Evolutionary conservation across 2,329 filamentous ascomycete genomes (phyloP), one percentile per base, ranked within the genome.

Genomic region (Davidsoniella virescens): DNA sequence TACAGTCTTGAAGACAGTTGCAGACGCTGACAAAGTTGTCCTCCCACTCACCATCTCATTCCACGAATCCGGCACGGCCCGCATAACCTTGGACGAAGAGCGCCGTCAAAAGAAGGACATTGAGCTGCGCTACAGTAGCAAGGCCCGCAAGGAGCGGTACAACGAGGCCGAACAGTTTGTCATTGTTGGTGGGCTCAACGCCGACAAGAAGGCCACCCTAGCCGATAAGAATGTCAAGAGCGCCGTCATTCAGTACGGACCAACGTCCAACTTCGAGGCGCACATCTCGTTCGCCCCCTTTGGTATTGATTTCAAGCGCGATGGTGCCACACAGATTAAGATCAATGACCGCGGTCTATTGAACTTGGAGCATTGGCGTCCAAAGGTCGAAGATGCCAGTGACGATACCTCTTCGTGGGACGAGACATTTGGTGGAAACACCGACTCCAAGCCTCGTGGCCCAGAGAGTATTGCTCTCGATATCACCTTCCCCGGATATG

Each of bases 371-470:
- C 92, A 98, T 62, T 98, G 92, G 92, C 74, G 92, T 54, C 74
- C 82, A 41, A 94, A 94, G 73, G 66, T 87, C 14, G 50, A 54
- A 17, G 20, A 29, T 20, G 52, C 70, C 29, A 4, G 2, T 33
- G 84, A 92, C 56, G 84, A 95, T 62, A 84, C 81, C 65, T 95
- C 88, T 3, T 95, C 87, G 87, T 98, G 92, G 92, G 92, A 98
- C 5, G 92, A 98, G 68, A 78, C 75, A 0, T 98, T 98, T 64
- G 90, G 90, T 56, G 88, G 90, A 54, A 94, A 92, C 63, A 96
- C 88, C 0, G 92, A 98, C 64, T 78, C 82, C 4, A 98, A 98
- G 66, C 90, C 92, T n/a, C 80, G 80, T 59, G 92, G 92, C 1
- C 92, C 92, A 0, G 92, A 98, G 65, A 92, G 88, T 61, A 73